These are phyloP conservation scores for Asterophora parasitica DNA, from an alignment of 768 basidiomycete species.

Conservation along the genomic window DNA sequence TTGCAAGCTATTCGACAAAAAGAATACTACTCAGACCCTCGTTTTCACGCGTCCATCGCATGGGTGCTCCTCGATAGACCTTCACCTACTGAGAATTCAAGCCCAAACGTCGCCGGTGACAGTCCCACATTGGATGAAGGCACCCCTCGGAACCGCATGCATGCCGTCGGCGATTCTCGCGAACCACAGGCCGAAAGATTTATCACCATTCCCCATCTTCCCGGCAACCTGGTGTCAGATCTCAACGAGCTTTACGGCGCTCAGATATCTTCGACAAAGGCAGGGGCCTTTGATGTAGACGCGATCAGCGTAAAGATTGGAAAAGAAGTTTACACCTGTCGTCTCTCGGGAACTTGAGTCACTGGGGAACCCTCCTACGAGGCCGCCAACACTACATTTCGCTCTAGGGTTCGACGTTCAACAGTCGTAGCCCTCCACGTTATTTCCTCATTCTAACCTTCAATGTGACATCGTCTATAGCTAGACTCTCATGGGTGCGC, in stretches of 20 bases:
- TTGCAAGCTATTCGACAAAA: conserved; percentile 64
- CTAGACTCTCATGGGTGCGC: conserved; percentile 20
- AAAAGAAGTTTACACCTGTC: conserved; percentile 51
- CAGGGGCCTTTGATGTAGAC: conserved; percentile 48
- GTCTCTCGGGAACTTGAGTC: too few relatives aligned
- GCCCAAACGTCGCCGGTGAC: not conserved
- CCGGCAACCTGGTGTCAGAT: conserved; percentile 37
- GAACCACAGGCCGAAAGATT: conserved; percentile 25
- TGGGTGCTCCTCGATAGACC: conserved; percentile 67
- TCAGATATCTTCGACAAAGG: conserved; percentile 35
- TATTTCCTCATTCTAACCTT: too few relatives aligned
- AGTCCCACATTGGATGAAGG: conserved; percentile 2
- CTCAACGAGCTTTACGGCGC: conserved; percentile 48
- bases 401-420: too few relatives aligned
- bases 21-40: conserved; percentile 73
- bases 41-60: conserved; percentile 86
- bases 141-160: conserved; percentile 7
- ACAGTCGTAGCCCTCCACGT: too few relatives aligned
- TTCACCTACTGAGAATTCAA: not conserved
- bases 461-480: too few relatives aligned
- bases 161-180: conserved; percentile 8
- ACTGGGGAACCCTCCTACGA: too few relatives aligned
- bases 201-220: conserved; percentile 48
- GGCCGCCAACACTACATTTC: too few relatives aligned
- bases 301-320: conserved; percentile 66